These are phyloP conservation scores for Saccharomyces hybrid DNA, from an alignment of 1,139 yeast species.

Conservation along the genomic window DNA sequence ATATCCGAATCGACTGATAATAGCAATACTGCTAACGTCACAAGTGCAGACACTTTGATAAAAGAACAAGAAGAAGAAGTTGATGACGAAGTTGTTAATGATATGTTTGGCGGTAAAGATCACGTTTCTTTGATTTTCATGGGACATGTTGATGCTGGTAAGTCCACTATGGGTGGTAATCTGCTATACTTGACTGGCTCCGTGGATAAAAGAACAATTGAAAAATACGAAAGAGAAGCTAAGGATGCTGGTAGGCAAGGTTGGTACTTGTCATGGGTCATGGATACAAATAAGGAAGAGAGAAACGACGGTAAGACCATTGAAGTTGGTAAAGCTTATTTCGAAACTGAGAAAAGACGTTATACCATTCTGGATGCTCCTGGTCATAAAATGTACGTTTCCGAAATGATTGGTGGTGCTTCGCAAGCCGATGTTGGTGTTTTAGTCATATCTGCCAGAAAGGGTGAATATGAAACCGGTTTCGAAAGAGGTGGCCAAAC, in stretches of 20 bases:
- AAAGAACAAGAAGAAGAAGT: conserved; percentile 79
- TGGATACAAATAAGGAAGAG: conserved; percentile 98
- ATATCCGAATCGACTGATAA: conserved; percentile 11
- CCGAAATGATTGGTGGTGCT: conserved; percentile 99
- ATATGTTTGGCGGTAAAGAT: conserved; percentile 94
- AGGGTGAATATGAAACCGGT: conserved; percentile 94
- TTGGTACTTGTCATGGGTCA: conserved; percentile 98
- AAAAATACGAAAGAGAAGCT: conserved; percentile 96
- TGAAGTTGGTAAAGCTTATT: conserved; percentile 95
- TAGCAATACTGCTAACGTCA: conserved; percentile 13
- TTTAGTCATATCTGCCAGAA: conserved; percentile 85
- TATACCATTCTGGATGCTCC: conserved; percentile 98
- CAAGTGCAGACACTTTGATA: conserved; percentile 38
- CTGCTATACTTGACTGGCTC: conserved; percentile 87
- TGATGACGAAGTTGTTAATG: conserved; percentile 82
- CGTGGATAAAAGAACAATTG: conserved; percentile 98
- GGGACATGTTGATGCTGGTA: conserved; percentile 99
- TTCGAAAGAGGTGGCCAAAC: conserved; percentile 91
- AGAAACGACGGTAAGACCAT: conserved; percentile 98
- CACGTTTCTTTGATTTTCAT: conserved; percentile 93
- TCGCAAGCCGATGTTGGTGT: conserved; percentile 95
- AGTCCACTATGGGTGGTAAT: conserved; percentile 99
- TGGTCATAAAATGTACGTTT: conserved; percentile 97
- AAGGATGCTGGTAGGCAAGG: conserved; percentile 99
- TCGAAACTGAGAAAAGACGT: conserved; percentile 95